Evolutionary conservation across 805 yeast genomes (phyloP).

Genomic region (Ogataea nakhonphanomensis): DNA sequence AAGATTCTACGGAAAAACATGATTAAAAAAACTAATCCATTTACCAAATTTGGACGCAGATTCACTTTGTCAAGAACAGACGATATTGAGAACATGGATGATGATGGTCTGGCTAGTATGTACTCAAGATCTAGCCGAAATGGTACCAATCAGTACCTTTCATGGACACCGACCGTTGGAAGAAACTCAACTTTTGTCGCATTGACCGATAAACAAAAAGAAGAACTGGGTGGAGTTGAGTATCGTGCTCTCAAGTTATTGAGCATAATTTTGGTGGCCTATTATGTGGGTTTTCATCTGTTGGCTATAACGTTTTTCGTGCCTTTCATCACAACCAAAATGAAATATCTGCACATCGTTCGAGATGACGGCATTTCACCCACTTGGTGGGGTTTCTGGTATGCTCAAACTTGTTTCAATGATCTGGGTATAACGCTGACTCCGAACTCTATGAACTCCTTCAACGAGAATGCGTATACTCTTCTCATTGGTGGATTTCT

Average conservation of each 20-base stretch:
- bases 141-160: constrained; percentile 61
- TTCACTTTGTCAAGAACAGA: constrained; percentile 15
- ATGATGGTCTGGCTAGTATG: constrained; percentile 30
- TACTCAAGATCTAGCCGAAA: constrained; percentile 18
- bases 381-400: constrained; percentile 92
- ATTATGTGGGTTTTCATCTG: constrained; percentile 75
- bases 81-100: constrained; percentile 17
- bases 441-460: constrained; percentile 73
- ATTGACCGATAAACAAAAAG: constrained; percentile 77
- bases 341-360: constrained; percentile 41
- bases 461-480: constrained; percentile 60
- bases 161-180: constrained; percentile 90
- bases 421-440: constrained; percentile 84
- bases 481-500: constrained; percentile 63
- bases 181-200: constrained; percentile 90
- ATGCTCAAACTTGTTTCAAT: constrained; percentile 74
- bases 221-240: constrained; percentile 96
- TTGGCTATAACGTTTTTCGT: constrained; percentile 49
- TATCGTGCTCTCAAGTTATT: constrained; percentile 83
- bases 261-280: constrained; percentile 57
- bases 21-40: constrained; percentile 9
- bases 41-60: constrained; percentile 26
- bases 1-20: constrained; percentile 34
- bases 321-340: constrained; percentile 53
- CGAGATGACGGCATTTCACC: constrained; percentile 61